A percentile compares a stretch with the other conserved stretches of the same genome.
Evolutionary conservation across 495 filamentous ascomycete genomes (phyloP).

Genomic region (Aspergillus kassunensis): DNA sequence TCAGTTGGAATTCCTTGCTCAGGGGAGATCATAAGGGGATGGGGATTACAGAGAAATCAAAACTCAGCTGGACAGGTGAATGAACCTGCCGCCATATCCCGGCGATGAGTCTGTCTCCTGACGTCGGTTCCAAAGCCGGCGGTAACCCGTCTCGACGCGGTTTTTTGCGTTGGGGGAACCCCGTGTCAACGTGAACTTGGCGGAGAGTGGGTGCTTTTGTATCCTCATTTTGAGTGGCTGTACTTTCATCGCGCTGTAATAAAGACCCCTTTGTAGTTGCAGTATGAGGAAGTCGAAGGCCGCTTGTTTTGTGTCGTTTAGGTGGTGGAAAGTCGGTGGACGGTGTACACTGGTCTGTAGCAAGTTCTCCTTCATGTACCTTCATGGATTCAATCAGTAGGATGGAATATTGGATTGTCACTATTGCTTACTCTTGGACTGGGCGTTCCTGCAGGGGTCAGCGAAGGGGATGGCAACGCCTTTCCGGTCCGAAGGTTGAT

Average conservation of each 20-base stretch:
- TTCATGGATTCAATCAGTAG: background rate
- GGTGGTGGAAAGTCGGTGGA: too few species aligned
- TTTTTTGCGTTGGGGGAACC: constrained; percentile 21
- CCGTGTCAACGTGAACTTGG: constrained; percentile 22
- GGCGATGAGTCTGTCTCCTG: constrained; percentile 19
- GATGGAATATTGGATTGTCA: too few species aligned
- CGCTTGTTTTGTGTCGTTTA: too few species aligned
- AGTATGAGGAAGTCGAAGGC: too few species aligned
- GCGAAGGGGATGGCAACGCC: constrained; percentile 1
- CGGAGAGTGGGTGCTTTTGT: constrained; percentile 2
- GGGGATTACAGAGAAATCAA: constrained; percentile 13
- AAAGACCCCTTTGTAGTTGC: too few species aligned
- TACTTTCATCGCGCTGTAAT: too few species aligned
- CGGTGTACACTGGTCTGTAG: background rate
- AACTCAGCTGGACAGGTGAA: constrained; percentile 16
- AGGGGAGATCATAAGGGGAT: background rate
- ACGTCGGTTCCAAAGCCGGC: constrained; percentile 16
- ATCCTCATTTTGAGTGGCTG: too few species aligned
- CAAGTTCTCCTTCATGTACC: too few species aligned
- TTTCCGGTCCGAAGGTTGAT: constrained; percentile 11
- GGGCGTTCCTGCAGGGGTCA: constrained; percentile 2
- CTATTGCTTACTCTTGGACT: constrained; percentile 1
- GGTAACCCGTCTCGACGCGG: constrained; percentile 4
- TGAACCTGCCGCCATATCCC: constrained; percentile 22
- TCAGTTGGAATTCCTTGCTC: too few species aligned